A percentile compares a stretch with the other conserved stretches of the same genome.
Conservation (phyloP, 148 eudicot species). For the Beta vulgaris region DNA sequence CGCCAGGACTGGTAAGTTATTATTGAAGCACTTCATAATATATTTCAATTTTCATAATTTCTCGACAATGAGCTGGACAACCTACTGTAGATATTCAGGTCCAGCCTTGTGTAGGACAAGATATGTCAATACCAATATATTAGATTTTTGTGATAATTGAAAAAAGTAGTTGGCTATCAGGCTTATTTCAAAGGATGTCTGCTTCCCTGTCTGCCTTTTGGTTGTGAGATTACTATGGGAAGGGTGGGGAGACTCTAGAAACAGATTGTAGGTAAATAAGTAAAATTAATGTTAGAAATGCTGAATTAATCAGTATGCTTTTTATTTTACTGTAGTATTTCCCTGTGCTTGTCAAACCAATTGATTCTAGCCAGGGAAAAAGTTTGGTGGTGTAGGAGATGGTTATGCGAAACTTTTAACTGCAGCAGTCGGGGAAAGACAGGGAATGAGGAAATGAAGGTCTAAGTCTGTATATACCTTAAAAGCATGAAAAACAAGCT, state of each 20-base stretch:
- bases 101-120: neutral
- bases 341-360: neutral
- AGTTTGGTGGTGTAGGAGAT: neutral
- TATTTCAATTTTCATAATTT: neutral
- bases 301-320: neutral
- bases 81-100: neutral
- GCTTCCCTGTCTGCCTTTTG: neutral
- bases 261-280: neutral
- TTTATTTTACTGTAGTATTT: too few species aligned
- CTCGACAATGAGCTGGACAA: neutral
- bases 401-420: neutral
- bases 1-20: conserved; percentile 63
- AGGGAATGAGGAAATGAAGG: neutral
- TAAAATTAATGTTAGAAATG: neutral
- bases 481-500: neutral
- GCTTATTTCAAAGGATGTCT: neutral
- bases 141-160: neutral
- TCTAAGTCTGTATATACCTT: neutral
- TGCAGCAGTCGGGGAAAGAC: neutral
- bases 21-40: neutral
- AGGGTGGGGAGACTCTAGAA: neutral
- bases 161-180: neutral
- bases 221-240: neutral
- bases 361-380: neutral
- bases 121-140: neutral